Conservation (phyloP, 768 basidiomycete genomes). For the Pleurotus citrinopileatus region DNA sequence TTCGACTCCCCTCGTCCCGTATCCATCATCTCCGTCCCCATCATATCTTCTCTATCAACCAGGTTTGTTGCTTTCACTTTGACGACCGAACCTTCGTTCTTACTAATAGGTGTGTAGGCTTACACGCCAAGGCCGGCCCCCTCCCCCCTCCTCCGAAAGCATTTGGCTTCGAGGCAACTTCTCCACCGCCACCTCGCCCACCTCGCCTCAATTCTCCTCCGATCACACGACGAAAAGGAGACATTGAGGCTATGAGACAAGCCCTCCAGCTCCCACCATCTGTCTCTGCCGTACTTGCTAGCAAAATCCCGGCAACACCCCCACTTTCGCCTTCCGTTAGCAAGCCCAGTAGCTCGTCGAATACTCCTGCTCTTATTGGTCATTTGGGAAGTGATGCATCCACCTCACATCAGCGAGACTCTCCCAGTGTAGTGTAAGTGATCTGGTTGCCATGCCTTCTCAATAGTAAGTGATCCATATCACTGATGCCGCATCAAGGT, state of each 20-base stretch:
- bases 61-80: slow-evolving; percentile 32
- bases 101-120: slow-evolving; percentile 27
- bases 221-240: slow-evolving; percentile 36
- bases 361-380: not conserved
- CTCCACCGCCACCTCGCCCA: slow-evolving; percentile 56
- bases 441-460: slow-evolving; percentile 9
- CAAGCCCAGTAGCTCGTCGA: no score
- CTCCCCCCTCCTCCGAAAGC: slow-evolving; percentile 69
- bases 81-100: slow-evolving; percentile 3
- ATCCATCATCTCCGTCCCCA: slow-evolving; percentile 26
- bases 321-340: no score
- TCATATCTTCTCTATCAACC: slow-evolving; percentile 62
- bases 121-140: slow-evolving; percentile 72
- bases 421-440: slow-evolving; percentile 5
- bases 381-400: slow-evolving; percentile 1
- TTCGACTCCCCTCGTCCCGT: not conserved
- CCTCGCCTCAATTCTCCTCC: slow-evolving; percentile 60
- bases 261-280: slow-evolving; percentile 57
- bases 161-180: slow-evolving; percentile 42
- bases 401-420: slow-evolving; percentile 6
- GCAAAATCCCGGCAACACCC: slow-evolving; percentile 20
- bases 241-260: slow-evolving; percentile 58
- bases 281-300: slow-evolving; percentile 43
- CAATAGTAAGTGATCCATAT: slow-evolving; percentile 13
- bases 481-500: slow-evolving; percentile 2